phyloP scores from a whole-genome alignment of 2,329 filamentous ascomycete species.

The Venturiaceae sp. region DNA sequence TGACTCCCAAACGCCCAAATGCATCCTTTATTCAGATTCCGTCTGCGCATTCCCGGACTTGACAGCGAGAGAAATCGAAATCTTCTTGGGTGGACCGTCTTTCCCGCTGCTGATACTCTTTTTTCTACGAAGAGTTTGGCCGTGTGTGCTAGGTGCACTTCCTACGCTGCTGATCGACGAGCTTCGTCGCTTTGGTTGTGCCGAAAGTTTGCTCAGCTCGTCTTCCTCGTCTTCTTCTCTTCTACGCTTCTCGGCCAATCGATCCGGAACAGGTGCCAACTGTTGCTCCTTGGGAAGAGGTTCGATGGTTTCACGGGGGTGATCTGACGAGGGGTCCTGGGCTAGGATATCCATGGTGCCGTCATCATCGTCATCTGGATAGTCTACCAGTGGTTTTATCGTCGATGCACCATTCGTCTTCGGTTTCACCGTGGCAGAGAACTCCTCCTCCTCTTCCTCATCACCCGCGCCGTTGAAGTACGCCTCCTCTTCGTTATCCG shows the following conservation, averaged over 20 bases:
- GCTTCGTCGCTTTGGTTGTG: conserved; percentile 32
- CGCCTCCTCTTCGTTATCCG: conserved; percentile 79
- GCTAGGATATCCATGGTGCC: conserved; percentile 43
- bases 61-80: conserved; percentile 27
- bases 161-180: conserved; percentile 22
- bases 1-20: not conserved
- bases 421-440: conserved; percentile 10
- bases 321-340: conserved; percentile 2
- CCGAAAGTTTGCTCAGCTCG: conserved; percentile 72
- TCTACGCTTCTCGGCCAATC: conserved; percentile 78
- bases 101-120: conserved; percentile 31
- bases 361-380: conserved; percentile 83
- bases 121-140: conserved; percentile 29
- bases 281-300: conserved; percentile 16
- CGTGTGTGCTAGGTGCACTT: conserved; percentile 10
- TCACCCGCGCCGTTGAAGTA: conserved; percentile 91
- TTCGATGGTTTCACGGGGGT: conserved; percentile 16
- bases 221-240: conserved; percentile 93
- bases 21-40: not conserved
- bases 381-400: conserved; percentile 69
- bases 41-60: conserved; percentile 22
- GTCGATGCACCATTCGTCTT: conserved; percentile 52
- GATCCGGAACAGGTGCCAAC: conserved; percentile 52
- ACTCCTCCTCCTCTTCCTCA: conserved; percentile 53
- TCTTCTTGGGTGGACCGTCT: conserved; percentile 32